Conservation (phyloP, 441 rosid genomes). For the Pelargonium myrrhifolium region DNA sequence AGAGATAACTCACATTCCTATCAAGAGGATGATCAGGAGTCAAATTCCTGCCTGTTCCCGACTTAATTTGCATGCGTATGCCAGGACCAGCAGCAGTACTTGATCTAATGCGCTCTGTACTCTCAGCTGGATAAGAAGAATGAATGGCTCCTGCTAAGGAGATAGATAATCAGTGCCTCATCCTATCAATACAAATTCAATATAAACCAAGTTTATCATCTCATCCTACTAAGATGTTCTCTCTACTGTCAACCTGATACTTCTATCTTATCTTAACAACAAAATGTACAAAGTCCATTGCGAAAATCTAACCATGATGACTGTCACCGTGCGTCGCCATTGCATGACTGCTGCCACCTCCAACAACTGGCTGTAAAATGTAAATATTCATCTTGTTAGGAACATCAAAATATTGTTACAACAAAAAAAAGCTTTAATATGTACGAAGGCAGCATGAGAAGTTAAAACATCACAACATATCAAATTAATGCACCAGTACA, state of each 20-base stretch:
- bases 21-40: constrained; percentile 43
- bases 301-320: constrained; percentile 58
- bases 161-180: background rate
- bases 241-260: background rate
- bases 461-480: too few species aligned
- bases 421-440: background rate
- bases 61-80: constrained; percentile 53
- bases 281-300: constrained; percentile 11
- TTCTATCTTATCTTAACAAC: background rate
- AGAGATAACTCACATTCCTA: constrained; percentile 50
- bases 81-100: constrained; percentile 45
- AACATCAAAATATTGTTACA: constrained; percentile 11
- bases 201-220: background rate
- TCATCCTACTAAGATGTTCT: background rate
- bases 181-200: constrained; percentile 9
- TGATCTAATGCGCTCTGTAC: constrained; percentile 39
- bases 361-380: constrained; percentile 53
- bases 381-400: constrained; percentile 10
- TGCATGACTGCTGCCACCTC: constrained; percentile 56
- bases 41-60: constrained; percentile 46
- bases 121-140: constrained; percentile 45
- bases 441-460: background rate
- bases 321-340: constrained; percentile 41
- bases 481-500: background rate
- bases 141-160: constrained; percentile 48